A percentile compares a stretch with the other conserved stretches of the same genome.
These are phyloP conservation scores for Rosellinia necatrix DNA, from an alignment of 2,329 filamentous ascomycete species.

Conservation along the genomic window DNA sequence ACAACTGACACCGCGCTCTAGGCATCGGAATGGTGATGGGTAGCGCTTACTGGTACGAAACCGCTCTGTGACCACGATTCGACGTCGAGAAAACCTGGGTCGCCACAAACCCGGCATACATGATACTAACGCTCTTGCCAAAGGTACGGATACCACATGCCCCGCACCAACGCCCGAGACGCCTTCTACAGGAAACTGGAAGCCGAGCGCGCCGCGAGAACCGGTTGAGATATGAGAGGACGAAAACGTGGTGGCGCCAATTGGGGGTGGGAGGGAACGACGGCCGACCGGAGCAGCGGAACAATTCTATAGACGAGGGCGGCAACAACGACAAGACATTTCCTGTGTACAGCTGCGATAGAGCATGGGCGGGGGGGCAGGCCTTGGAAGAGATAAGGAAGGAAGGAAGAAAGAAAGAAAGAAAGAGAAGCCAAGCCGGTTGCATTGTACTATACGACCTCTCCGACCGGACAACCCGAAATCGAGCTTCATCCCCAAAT, in stretches of 20 bases:
- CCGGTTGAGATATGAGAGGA: conserved; percentile 21
- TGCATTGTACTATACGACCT: conserved; percentile 35
- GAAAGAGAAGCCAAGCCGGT: conserved; percentile 18
- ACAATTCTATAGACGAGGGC: conserved; percentile 28
- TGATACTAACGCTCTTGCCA: conserved; percentile 26
- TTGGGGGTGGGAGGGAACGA: neutral
- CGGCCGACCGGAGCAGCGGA: neutral
- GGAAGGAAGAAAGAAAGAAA: neutral
- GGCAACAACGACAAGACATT: conserved; percentile 12
- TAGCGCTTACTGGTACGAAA: conserved; percentile 61
- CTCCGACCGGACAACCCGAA: conserved; percentile 28
- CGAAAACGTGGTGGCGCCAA: neutral
- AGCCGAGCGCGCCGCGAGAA: conserved; percentile 54
- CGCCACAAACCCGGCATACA: neutral
- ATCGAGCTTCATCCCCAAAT: conserved; percentile 21
- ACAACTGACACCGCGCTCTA: conserved; percentile 45
- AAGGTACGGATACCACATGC: conserved; percentile 68
- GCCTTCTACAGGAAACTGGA: conserved; percentile 63
- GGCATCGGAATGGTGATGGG: conserved; percentile 60
- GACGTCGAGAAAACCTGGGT: neutral
- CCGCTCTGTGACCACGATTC: conserved; percentile 1
- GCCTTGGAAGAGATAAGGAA: conserved; percentile 21
- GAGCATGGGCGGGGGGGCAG: conserved; percentile 21
- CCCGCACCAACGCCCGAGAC: conserved; percentile 63
- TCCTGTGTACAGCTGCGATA: conserved; percentile 20